These are phyloP conservation scores for Aspergillus awamori DNA, from an alignment of 2,329 filamentous ascomycete genomes.

Conservation along the genomic window DNA sequence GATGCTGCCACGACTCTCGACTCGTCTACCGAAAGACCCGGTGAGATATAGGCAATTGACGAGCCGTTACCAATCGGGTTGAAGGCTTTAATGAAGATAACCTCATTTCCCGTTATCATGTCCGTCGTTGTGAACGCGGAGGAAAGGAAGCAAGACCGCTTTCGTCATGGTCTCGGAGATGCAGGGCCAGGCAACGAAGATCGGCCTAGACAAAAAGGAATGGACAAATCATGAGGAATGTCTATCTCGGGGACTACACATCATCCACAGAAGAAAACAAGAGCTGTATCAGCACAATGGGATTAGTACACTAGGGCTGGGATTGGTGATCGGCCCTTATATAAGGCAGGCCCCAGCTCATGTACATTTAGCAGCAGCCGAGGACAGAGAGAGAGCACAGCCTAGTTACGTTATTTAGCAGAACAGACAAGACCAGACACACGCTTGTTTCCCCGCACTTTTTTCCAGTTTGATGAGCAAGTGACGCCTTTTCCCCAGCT, in stretches of 20 bases:
- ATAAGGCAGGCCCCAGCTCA: slow-evolving; percentile 1
- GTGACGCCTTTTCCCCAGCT: slow-evolving; percentile 26
- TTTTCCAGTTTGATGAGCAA: not conserved
- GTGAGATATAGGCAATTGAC: not conserved
- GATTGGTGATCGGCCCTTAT: slow-evolving; percentile 4
- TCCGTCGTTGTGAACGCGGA: not conserved
- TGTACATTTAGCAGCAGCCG: not conserved
- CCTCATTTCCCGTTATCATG: not conserved
- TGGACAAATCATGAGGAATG: slow-evolving; percentile 7
- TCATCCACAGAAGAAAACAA: not conserved
- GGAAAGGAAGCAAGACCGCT: slow-evolving; percentile 2
- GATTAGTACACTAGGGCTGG: slow-evolving; percentile 9
- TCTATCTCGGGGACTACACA: not conserved
- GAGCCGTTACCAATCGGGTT: not conserved
- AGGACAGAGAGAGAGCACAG: not conserved
- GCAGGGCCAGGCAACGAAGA: not conserved
- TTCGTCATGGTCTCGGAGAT: slow-evolving; percentile 2
- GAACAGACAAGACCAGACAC: not conserved
- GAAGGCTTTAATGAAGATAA: not conserved
- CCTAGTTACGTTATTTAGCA: slow-evolving; percentile 9
- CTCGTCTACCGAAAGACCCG: not conserved
- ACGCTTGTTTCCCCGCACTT: slow-evolving; percentile 26
- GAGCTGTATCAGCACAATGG: slow-evolving; percentile 3
- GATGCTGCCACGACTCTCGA: not conserved
- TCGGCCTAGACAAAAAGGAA: slow-evolving; percentile 1